Evolutionary conservation across 2,329 filamentous ascomycete species (phyloP), one percentile per base, ranked within the genome.

Genomic region (Diplodia seriata): DNA sequence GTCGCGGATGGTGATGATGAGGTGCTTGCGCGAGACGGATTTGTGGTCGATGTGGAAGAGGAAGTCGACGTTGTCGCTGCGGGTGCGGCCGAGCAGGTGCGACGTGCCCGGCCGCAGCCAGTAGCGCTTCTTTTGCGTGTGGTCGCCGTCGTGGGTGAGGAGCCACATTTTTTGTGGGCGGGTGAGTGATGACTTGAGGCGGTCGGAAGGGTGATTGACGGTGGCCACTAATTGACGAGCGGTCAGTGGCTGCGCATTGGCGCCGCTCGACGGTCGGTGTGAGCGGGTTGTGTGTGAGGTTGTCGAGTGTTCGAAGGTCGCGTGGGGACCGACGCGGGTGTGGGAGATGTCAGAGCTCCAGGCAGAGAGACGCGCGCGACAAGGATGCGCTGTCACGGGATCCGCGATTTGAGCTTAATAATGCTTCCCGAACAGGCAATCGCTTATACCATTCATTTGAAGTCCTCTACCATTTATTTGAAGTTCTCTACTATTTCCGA

Each of bases 21-120:
- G 82, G 79, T 99, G 95, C 75, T 95, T 92, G 68, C 94, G 86
- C 38, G 95, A 99, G 59, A 99, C 91, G 1, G 90, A 91, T 74
- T 91, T 92, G 74, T 95, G 87, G 6, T 90, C 87, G 72, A 97
- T 29, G 40, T 62, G 70, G 74, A 75, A n/a, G 74, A 91, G 85
- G 59, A 63, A 63, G 43, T 49, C 43, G 29, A 43, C 18, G 3
- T n/a, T 15, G 14, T 26, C 26, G 69, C 78, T 74, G 70, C 85
- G 86, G 47, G 91, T 93, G 71, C 94, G 89, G 67, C 94, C 94
- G 76, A 97, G 92, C 23, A 97, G 85, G 77, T 95, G 94, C 73
- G 87, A 88, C 76, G 93, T 92, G 62, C 93, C 94, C 1, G 94
- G 94, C 68, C 90, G 89, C 70, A 97, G 85, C 94, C 94, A 97